phyloP scores from a whole-genome alignment of 306 rosid genomes.

The Sicyos edulis region DNA sequence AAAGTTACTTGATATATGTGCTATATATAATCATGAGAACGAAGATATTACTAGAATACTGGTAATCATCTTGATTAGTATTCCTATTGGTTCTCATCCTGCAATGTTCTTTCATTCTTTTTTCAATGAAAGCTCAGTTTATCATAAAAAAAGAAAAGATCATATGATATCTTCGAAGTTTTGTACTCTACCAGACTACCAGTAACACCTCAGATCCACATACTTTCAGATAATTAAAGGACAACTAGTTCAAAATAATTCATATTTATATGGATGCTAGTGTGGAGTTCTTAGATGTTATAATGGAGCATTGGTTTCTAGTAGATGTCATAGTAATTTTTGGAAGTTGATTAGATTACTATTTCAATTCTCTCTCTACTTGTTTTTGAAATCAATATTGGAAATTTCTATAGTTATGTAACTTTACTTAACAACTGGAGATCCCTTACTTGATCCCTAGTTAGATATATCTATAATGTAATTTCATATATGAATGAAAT shows the following conservation, averaged over 20 bases:
- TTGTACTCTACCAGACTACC: constrained; percentile 3
- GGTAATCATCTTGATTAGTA: constrained; percentile 39
- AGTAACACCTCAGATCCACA: not conserved
- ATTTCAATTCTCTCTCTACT: not conserved
- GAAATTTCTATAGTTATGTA: no score
- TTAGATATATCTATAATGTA: no score
- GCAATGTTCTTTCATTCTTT: not conserved
- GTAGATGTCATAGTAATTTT: not conserved
- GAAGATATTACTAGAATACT: constrained; percentile 68
- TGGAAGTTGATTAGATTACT: constrained; percentile 3
- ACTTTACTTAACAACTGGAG: no score
- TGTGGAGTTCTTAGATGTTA: constrained; percentile 7
- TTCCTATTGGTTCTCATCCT: not conserved
- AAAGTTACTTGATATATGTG: constrained; percentile 84
- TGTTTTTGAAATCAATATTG: not conserved
- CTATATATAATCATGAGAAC: constrained; percentile 76
- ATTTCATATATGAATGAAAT: no score
- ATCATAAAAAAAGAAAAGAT: not conserved
- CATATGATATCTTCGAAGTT: not conserved
- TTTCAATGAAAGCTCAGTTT: no score
- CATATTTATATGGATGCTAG: not conserved
- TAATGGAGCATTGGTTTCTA: not conserved
- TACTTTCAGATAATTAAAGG: not conserved
- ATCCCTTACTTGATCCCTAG: no score
- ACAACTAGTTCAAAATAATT: constrained; percentile 7